Base-by-base conservation (phyloP, 768 basidiomycete species). In the Suillus hirtellus region DNA sequence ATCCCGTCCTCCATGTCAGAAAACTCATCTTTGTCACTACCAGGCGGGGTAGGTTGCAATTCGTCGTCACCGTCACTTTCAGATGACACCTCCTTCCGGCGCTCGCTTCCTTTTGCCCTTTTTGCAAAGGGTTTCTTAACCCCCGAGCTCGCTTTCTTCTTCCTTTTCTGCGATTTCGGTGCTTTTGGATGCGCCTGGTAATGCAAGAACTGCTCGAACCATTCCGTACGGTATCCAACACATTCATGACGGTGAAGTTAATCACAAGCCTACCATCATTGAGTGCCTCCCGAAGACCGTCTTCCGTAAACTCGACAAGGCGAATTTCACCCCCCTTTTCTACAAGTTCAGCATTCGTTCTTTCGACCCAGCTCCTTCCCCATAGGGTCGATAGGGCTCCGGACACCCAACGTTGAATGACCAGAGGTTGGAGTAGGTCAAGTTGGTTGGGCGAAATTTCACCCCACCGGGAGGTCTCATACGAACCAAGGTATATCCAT, bases 161-260 rank as follows among this genome's bases (percentile, higher is more conserved):
- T 27, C 38, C 60, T 61, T 37, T 37, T 55, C 19, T 55, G 37
- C 14, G 55, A 15, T 55, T 37, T 55, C 21, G 21, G 21, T 19
- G 68, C 59, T 27, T 69, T 67, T 4, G 69, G 66, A 40, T 67
- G 49, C 14, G 67, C 59, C 40, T 66, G 53, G 40, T 62, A 65
- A 27, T 66, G 46, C 19, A 64, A 21, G 37, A 69, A 60, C n/a
- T 60, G 34, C 35, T 69, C 65, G 50, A 67, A 64, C 69, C 66
- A 69, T 12, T 67, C 65, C 14, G 65, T 37, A 9, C 68, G 69
- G 59, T 66, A 70, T n/a, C 65, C 65, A n/a, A 66, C 68, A 35
- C 69, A 69, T 35, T 62, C 35, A 70, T 61, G 38, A 69, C 64
- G 12, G 63, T 66, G 64, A 69, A 70, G 10, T 62, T 55, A 27